A percentile compares a stretch with the other conserved stretches of the same genome.
These are phyloP conservation scores for Saturnispora dispora DNA, from an alignment of 805 yeast genomes.

Conservation along the genomic window DNA sequence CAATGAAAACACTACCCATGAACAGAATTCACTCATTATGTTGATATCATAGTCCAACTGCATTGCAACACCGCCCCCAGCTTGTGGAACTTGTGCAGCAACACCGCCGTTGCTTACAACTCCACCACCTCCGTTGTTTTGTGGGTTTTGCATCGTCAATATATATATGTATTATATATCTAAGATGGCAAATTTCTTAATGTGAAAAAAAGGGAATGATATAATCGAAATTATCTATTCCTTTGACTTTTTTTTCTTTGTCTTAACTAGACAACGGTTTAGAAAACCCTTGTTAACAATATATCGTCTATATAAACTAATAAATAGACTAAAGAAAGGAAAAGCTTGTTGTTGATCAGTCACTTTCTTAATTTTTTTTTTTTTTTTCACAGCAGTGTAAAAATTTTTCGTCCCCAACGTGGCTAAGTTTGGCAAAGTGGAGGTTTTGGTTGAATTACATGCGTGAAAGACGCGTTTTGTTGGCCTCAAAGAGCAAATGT, in stretches of 20 bases:
- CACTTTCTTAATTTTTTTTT: neutral
- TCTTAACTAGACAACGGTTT: neutral
- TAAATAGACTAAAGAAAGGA: conserved; percentile 6
- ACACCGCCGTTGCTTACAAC: neutral
- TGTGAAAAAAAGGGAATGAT: neutral
- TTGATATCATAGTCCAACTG: conserved; percentile 73
- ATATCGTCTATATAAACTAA: conserved; percentile 7
- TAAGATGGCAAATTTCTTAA: neutral
- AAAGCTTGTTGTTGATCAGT: neutral
- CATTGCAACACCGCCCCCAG: conserved; percentile 63
- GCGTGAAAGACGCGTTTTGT: neutral
- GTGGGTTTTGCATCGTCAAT: neutral
- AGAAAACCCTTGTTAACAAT: neutral
- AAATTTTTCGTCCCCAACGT: neutral
- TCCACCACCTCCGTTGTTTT: neutral
- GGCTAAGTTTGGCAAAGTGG: neutral
- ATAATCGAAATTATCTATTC: neutral
- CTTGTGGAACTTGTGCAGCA: neutral
- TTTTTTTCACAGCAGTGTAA: neutral
- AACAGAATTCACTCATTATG: conserved; percentile 70
- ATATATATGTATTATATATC: neutral
- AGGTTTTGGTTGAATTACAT: neutral
- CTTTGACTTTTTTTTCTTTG: neutral
- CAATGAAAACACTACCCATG: conserved; percentile 64
- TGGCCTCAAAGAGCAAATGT: neutral